These are phyloP conservation scores for Nakaseomyces sp. DNA, from an alignment of 1,139 yeast genomes.

Conservation along the genomic window DNA sequence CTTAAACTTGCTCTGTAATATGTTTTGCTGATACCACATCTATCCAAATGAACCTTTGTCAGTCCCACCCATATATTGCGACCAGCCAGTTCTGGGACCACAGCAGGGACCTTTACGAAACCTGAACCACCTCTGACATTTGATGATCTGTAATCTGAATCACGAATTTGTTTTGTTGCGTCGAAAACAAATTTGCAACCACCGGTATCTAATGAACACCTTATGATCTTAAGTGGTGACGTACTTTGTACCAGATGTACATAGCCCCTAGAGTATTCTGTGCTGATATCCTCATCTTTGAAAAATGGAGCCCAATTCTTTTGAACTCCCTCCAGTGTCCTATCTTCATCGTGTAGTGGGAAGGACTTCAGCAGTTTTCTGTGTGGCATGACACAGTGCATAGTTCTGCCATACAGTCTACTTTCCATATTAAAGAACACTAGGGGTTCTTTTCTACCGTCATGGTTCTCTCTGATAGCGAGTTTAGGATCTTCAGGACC, in stretches of 20 bases:
- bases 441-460: conserved; percentile 7
- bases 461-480: neutral
- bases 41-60: neutral
- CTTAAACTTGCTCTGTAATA: neutral
- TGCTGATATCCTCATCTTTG: neutral
- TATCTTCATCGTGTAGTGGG: neutral
- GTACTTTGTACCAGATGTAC: conserved; percentile 37
- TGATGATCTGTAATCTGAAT: neutral
- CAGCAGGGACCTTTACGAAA: neutral
- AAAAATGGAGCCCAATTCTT: conserved; percentile 8
- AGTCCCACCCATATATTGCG: conserved; percentile 2
- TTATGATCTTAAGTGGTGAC: conserved; percentile 36
- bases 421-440: conserved; percentile 13
- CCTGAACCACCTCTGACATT: neutral
- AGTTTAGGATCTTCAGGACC: conserved; percentile 6
- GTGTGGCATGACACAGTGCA: neutral
- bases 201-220: conserved; percentile 38
- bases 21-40: neutral
- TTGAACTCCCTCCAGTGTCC: neutral
- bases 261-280: conserved; percentile 14
- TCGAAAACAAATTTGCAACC: conserved; percentile 27
- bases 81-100: neutral
- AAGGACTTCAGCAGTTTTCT: neutral
- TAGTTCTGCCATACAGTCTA: conserved; percentile 13
- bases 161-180: neutral